Evolutionary conservation across 345 rosid species (phyloP).

Genomic region (Kandelia obovata): DNA sequence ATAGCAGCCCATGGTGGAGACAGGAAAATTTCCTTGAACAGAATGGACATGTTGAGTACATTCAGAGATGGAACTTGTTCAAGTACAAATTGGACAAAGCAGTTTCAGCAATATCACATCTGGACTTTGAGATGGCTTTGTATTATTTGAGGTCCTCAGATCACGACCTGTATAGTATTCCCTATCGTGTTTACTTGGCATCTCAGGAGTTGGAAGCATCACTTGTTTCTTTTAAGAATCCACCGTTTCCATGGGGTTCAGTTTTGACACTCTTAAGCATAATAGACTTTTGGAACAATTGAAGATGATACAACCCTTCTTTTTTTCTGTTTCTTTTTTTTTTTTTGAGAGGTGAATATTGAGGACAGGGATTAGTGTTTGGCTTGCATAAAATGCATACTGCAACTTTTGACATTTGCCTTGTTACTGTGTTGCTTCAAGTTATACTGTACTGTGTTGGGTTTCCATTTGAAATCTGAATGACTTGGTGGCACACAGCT

Average conservation of each 20-base stretch:
- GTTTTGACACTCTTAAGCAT: constrained; percentile 50
- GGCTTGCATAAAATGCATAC: constrained; percentile 15
- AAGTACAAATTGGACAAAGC: constrained; percentile 82
- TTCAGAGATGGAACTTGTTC: constrained; percentile 83
- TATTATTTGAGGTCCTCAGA: constrained; percentile 75
- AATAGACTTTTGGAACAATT: constrained; percentile 32
- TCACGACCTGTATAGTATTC: background rate
- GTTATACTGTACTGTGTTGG: background rate
- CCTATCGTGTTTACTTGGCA: constrained; percentile 37
- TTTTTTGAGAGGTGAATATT: constrained; percentile 1
- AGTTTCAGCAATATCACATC: constrained; percentile 73
- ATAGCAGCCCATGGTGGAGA: constrained; percentile 85
- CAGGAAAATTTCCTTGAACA: constrained; percentile 55
- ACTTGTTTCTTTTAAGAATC: constrained; percentile 84
- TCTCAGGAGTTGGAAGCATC: constrained; percentile 84
- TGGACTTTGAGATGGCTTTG: constrained; percentile 81
- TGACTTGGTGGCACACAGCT: too few species aligned
- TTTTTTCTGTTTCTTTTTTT: background rate
- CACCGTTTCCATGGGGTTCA: constrained; percentile 83
- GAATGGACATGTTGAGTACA: constrained; percentile 53
- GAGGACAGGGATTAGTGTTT: constrained; percentile 15
- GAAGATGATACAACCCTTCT: constrained; percentile 20
- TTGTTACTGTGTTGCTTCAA: background rate
- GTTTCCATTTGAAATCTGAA: too few species aligned
- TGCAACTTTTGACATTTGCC: background rate